Evolutionary conservation across 768 basidiomycete species (phyloP).

Genomic region (Tylopilus subfusipes): DNA sequence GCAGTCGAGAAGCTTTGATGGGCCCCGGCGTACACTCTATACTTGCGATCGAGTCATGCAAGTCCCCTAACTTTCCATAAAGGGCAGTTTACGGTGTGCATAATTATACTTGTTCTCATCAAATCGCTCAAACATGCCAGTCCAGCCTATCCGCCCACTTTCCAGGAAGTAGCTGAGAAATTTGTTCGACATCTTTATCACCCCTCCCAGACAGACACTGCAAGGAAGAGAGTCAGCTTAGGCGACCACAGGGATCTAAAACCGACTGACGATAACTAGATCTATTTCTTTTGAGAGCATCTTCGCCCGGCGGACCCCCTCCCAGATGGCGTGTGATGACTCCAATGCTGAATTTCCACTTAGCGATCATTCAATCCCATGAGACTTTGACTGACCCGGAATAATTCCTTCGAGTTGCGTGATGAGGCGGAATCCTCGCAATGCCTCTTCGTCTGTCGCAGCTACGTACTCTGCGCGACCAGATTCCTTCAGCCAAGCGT

Average conservation of each 20-base stretch:
- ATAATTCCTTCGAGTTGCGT: constrained; percentile 97
- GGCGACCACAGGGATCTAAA: constrained; percentile 1
- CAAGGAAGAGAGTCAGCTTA: not conserved
- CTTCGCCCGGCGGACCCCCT: constrained; percentile 80
- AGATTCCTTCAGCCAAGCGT: constrained; percentile 94
- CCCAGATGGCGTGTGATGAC: constrained; percentile 95
- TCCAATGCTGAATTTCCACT: constrained; percentile 64
- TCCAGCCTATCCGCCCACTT: constrained; percentile 93
- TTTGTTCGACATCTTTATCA: constrained; percentile 97
- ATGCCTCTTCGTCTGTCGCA: constrained; percentile 91
- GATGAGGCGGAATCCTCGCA: constrained; percentile 86
- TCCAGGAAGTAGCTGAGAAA: constrained; percentile 84
- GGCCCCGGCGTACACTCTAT: too few relatives aligned
- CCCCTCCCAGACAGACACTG: constrained; percentile 94
- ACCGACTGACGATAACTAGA: constrained; percentile 77
- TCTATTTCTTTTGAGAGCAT: constrained; percentile 80
- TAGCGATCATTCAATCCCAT: constrained; percentile 1
- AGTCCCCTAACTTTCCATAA: constrained; percentile 17
- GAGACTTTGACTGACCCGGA: constrained; percentile 55
- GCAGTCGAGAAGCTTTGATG: not conserved
- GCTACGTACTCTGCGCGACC: constrained; percentile 90
- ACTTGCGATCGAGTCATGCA: not conserved
- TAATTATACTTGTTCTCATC: not conserved
- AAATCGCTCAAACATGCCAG: constrained; percentile 67
- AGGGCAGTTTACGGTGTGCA: not conserved